Base-by-base conservation (phyloP, 2,329 filamentous ascomycete species). In the Amylocarpus encephaloides region DNA sequence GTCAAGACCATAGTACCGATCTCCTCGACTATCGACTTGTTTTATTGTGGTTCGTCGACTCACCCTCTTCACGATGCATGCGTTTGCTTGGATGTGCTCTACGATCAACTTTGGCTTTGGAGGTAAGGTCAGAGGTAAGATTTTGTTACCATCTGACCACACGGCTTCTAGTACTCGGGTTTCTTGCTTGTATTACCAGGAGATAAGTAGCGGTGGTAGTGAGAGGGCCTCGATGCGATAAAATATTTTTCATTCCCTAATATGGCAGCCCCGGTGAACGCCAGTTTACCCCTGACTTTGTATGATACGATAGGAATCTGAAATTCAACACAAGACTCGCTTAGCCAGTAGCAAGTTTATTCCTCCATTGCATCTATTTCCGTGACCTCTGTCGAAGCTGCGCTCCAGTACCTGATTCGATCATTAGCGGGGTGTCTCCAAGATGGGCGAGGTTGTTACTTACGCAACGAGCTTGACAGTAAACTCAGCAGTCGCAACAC, bases 401-500 rank as follows among this genome's bases (percentile, higher is more conserved):
- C 71, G 60, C 70, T 79, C 81, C 82, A 86, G 68, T 84, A 80
- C 19, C 76, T 79, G 46, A 15, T 34, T n/a, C 30, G 7, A 26
- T 26, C 11, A 49, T 63, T 56, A 63, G 58, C 46, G 51, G 16
- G 29, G 39, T 26, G 22, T 16, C n/a, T 41, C 15, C 26, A 22
- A 36, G 5, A 33, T 9, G 34, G 22, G 40, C 9, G 22, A 18
- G 26, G 15, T 29, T 15, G n/a, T 45, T 16, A 55, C 77, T 68
- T 77, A 85, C 65, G 90, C 91, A 68, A 86, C 73, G 58, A 95
- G 72, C 63, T 82, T 78, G 51, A 98, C 83, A 68, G 78, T 84
- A 73, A 98, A 98, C 73, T 97, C 90, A 51, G 89, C 88, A 71
- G 93, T 81, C 56, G 87, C 88, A 50, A 96, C 81, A 47, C 89